Evolutionary conservation across 352 stramenopile genomes (phyloP).

Genomic region (Globisporangium barbulae): DNA sequence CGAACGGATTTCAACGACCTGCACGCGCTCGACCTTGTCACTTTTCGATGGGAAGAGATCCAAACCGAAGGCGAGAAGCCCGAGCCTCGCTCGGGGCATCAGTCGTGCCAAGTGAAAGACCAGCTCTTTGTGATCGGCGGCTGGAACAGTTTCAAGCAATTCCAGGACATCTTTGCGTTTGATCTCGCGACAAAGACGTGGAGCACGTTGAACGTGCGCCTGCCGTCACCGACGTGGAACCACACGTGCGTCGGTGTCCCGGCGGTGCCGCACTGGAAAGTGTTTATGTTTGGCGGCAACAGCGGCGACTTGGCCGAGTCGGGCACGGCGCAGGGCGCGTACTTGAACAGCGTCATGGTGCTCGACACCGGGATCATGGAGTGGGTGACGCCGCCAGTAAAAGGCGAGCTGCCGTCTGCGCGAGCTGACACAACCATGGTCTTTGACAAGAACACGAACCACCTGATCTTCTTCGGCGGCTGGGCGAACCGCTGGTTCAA

Average conservation of each 20-base stretch:
- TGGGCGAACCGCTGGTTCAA: slow-evolving; percentile 97
- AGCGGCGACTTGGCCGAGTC: slow-evolving; percentile 91
- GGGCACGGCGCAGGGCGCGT: slow-evolving; percentile 82
- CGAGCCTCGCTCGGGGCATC: slow-evolving; percentile 91
- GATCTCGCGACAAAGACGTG: slow-evolving; percentile 87
- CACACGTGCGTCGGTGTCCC: slow-evolving; percentile 92
- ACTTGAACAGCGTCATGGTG: slow-evolving; percentile 89
- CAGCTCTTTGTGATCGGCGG: slow-evolving; percentile 94
- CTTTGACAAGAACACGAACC: slow-evolving; percentile 89
- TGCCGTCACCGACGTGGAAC: slow-evolving; percentile 90
- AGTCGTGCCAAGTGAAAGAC: slow-evolving; percentile 87
- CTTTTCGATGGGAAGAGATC: slow-evolving; percentile 90
- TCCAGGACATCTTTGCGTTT: slow-evolving; percentile 95
- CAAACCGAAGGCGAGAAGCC: slow-evolving; percentile 87
- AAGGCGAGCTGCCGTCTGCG: slow-evolving; percentile 79
- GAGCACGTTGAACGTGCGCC: slow-evolving; percentile 56
- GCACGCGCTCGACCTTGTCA: slow-evolving; percentile 87
- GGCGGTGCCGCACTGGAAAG: slow-evolving; percentile 96
- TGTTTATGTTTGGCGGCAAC: slow-evolving; percentile 97
- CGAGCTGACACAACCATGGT: slow-evolving; percentile 93
- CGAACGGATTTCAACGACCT: slow-evolving; percentile 96
- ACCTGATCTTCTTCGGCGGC: slow-evolving; percentile 94
- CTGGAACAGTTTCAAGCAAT: slow-evolving; percentile 95
- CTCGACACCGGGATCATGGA: slow-evolving; percentile 90
- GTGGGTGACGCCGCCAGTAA: slow-evolving; percentile 59